Base-by-base conservation (phyloP, 495 filamentous ascomycete species). In the Podospora appendiculata region DNA sequence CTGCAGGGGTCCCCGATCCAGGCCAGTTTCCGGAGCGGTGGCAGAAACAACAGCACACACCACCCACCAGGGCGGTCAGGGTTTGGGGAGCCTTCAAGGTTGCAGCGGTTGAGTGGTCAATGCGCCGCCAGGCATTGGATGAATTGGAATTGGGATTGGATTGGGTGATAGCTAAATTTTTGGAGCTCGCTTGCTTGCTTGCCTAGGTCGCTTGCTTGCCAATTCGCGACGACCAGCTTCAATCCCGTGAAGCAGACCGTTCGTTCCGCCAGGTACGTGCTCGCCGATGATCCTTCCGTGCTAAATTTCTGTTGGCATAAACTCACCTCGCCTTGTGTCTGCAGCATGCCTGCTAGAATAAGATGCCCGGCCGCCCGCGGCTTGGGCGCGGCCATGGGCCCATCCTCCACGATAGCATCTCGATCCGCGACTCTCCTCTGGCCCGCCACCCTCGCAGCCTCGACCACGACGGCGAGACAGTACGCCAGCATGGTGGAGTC, bases 401-500 rank as follows among this genome's bases (percentile, higher is more conserved):
- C 53, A 11, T 54, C 57, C 25, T 25, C 25, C 25, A 25, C 25
- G 25, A 25, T 25, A 25, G 25, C 25, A 25, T 50, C 18, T 16
- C 53, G 33, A 7, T 53, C 56, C 25, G 45, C 56, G 7, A 51
- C 49, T n/a, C 54, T 62, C 50, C 45, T 62, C 11, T 32, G 54
- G 9, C 48, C 59, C 34, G 5, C 32, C n/a, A 49, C 58, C 25
- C 18, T 62, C 11, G 56, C 54, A 11, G 59, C 47, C 44, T 2
- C 51, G 1, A 42, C 53, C 8, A 50, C 56, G 3, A 19, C 59
- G 12, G 13, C 67, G 8, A 69, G 68, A 48, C 57, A 61, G 8
- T 73, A 70, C 58, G 69, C 72, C 4, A 65, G 58, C 12, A 63
- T 61, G 32, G 66, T 72, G 32, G 59, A 69, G 10, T 63, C 75